A percentile compares a stretch with the other conserved stretches of the same genome.
These are phyloP conservation scores for Paramecium sexaurelia DNA, from an alignment of 73 alveolate genomes.

Conservation along the genomic window DNA sequence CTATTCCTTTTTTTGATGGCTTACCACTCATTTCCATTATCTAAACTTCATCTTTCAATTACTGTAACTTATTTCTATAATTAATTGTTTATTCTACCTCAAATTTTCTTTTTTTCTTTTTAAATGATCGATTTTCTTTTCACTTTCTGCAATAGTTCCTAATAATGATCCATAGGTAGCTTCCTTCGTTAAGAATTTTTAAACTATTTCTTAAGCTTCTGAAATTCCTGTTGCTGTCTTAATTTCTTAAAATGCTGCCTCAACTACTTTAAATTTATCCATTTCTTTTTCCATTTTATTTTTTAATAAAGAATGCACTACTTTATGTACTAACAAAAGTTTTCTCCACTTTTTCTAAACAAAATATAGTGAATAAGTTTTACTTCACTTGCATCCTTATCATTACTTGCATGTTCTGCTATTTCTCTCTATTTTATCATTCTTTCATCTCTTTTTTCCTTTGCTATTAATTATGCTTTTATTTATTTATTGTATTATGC, in stretches of 20 bases:
- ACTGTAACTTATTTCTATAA: slow-evolving; percentile 23
- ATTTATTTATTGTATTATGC: slow-evolving; percentile 60
- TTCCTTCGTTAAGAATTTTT: slow-evolving; percentile 86
- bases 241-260: slow-evolving; percentile 82
- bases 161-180: slow-evolving; percentile 81
- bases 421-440: slow-evolving; percentile 59
- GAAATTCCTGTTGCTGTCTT: slow-evolving; percentile 87
- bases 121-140: slow-evolving; percentile 81
- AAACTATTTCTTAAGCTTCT: slow-evolving; percentile 86
- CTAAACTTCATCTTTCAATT: slow-evolving; percentile 24
- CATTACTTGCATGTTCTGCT: slow-evolving; percentile 75
- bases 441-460: slow-evolving; percentile 70
- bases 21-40: slow-evolving; percentile 40
- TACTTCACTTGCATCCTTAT: slow-evolving; percentile 74
- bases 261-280: slow-evolving; percentile 81
- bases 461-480: slow-evolving; percentile 55
- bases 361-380: not conserved
- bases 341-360: slow-evolving; percentile 83
- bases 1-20: slow-evolving; percentile 40
- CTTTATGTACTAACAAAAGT: slow-evolving; percentile 74
- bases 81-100: slow-evolving; percentile 10
- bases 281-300: slow-evolving; percentile 91
- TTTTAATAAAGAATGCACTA: slow-evolving; percentile 80
- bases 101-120: slow-evolving; percentile 77
- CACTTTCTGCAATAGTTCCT: slow-evolving; percentile 83